phyloP scores from a whole-genome alignment of 2,329 filamentous ascomycete species.

The Orbilia quercus region DNA sequence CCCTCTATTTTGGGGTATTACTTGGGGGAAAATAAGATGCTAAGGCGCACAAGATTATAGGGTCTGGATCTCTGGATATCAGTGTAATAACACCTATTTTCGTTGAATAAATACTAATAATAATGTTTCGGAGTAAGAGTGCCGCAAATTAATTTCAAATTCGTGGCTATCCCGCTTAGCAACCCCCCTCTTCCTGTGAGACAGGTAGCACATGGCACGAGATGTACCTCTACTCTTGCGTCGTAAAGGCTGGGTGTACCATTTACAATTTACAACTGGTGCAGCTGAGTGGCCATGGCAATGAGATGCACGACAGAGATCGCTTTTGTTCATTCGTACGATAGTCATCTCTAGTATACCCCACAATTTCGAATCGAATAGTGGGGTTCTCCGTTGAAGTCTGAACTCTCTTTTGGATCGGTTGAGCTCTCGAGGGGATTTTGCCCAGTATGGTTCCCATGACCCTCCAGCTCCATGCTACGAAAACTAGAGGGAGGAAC shows the following conservation, averaged over 20 bases:
- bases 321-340: slow-evolving; percentile 5
- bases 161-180: slow-evolving; percentile 23
- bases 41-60: slow-evolving; percentile 9
- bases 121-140: not conserved
- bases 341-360: slow-evolving; percentile 8
- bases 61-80: slow-evolving; percentile 22
- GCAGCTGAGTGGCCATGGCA: slow-evolving; percentile 35
- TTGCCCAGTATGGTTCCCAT: not conserved
- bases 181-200: slow-evolving; percentile 16
- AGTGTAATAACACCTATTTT: not conserved
- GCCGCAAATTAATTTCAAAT: slow-evolving; percentile 12
- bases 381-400: slow-evolving; percentile 21
- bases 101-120: no score
- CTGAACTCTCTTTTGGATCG: not conserved
- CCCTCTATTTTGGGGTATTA: not conserved
- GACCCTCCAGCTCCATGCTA: slow-evolving; percentile 27
- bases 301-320: slow-evolving; percentile 1
- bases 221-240: slow-evolving; percentile 17
- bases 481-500: not conserved
- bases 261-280: not conserved
- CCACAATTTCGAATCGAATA: slow-evolving; percentile 25
- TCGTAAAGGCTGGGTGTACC: slow-evolving; percentile 14
- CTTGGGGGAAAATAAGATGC: not conserved
- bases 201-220: slow-evolving; percentile 31
- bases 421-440: slow-evolving; percentile 2